These are phyloP conservation scores for Casuarina equisetifolia DNA, from an alignment of 306 rosid genomes.

Conservation along the genomic window DNA sequence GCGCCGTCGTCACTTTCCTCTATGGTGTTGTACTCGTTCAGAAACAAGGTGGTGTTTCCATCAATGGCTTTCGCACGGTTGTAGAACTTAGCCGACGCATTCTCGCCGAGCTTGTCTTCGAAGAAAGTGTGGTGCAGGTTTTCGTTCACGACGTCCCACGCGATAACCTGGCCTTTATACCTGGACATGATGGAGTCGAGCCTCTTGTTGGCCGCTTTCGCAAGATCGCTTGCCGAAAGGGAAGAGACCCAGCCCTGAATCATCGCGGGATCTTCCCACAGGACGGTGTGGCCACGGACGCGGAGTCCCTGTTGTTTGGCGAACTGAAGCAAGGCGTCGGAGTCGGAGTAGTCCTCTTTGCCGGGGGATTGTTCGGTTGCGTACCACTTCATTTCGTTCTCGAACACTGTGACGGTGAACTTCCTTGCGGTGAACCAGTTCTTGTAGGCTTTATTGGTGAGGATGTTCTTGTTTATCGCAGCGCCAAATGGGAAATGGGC, in stretches of 20 bases:
- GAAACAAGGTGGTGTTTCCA: conserved; percentile 39
- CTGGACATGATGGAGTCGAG: conserved; percentile 43
- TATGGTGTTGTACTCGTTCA: conserved; percentile 71
- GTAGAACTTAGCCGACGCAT: conserved; percentile 37
- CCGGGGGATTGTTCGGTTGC: conserved; percentile 46
- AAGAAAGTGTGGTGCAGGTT: conserved; percentile 59
- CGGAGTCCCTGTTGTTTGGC: conserved; percentile 39
- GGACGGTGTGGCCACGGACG: conserved; percentile 72
- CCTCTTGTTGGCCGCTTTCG: conserved; percentile 38
- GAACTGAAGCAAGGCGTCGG: conserved; percentile 61
- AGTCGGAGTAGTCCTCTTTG: conserved; percentile 34
- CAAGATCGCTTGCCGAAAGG: conserved; percentile 35
- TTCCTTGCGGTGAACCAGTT: conserved; percentile 59
- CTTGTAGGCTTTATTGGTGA: conserved; percentile 48
- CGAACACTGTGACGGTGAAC: conserved; percentile 62
- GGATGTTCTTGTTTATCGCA: conserved; percentile 53
- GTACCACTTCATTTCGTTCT: conserved; percentile 86
- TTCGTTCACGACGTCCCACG: conserved; percentile 86
- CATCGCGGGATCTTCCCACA: conserved; percentile 61
- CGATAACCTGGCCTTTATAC: conserved; percentile 59
- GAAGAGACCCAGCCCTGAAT: conserved; percentile 56
- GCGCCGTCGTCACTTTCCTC: conserved; percentile 49
- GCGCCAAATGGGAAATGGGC: conserved; percentile 56
- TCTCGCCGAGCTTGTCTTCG: conserved; percentile 41
- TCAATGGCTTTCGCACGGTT: conserved; percentile 45